Evolutionary conservation across 805 yeast species (phyloP), one percentile per base, ranked within the genome.

Genomic region (Hanseniaspora clermontiae): DNA sequence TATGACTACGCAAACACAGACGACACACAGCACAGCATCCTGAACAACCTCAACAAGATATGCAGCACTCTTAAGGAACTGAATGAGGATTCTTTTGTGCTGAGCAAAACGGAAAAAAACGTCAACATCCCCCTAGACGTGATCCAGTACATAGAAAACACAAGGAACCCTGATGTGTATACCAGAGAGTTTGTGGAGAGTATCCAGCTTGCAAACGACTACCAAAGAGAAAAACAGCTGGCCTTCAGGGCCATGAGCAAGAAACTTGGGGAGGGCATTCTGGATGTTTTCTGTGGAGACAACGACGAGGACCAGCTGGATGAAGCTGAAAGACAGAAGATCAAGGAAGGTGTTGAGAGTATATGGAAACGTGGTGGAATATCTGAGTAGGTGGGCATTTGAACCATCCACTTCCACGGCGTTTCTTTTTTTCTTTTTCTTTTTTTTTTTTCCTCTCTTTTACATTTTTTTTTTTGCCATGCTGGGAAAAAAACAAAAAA

Each of bases 111-210:
- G 1, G 61, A 79, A 20, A 66, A 70, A 31, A 64, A 71, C 9
- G 69, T 77, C 4, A 70, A 82, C 1, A 75, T 86, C 3, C 96
- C 96, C 0, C 68, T 84, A 40, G 96, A 90, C 64, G 90, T 90
- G n/a, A 73, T 89, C 14, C 83, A 84, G 60, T 93, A 93, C 65
- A 87, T 93, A 40, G 97, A 93, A 65, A 95, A 88, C 64, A 98
- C 98, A 1, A 75, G 98, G 62, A 93, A 93, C 66, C 97, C 98
- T 0, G 97, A 93, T 66, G 89, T 93, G 42, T 93, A 93, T 69
- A 89, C 97, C 0, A 78, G 98, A 66, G 98, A 93, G 70, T 93
- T 93, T 70, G 87, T 91, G 15, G 98, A 93, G 66, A 87, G 91
- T 38, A 84, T 93, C n/a, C 82, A 89, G 42, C 83, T 87, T 62